A percentile compares a stretch with the other conserved stretches of the same genome.
Evolutionary conservation across 768 basidiomycete species (phyloP).

Genomic region (Mycena galopus): DNA sequence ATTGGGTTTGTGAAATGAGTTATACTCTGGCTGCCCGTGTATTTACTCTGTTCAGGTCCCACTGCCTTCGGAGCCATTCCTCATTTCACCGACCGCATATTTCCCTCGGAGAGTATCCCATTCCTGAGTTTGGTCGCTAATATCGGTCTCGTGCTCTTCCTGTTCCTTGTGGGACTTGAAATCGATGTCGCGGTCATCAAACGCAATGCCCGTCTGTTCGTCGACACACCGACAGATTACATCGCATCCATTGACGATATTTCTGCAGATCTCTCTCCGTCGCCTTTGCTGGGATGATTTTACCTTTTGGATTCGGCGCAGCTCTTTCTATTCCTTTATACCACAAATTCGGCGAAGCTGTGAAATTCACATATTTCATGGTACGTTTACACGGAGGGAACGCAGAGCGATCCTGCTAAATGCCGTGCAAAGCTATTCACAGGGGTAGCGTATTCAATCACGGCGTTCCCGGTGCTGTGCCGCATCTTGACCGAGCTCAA

Average conservation of each 20-base stretch:
- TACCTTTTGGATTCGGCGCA: slow-evolving; percentile 91
- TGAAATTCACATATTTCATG: slow-evolving; percentile 91
- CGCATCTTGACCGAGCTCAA: slow-evolving; percentile 93
- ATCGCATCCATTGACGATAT: not conserved
- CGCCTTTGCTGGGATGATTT: slow-evolving; percentile 83
- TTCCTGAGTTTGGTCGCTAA: slow-evolving; percentile 91
- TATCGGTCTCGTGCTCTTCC: slow-evolving; percentile 88
- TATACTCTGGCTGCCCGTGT: not conserved
- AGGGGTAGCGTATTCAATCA: slow-evolving; percentile 87
- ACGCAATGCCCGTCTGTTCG: slow-evolving; percentile 71
- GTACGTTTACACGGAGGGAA: slow-evolving; percentile 64
- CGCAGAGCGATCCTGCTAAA: not conserved
- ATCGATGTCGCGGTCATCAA: slow-evolving; percentile 86
- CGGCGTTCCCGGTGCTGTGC: slow-evolving; percentile 88
- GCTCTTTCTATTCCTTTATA: slow-evolving; percentile 77
- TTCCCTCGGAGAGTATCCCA: slow-evolving; percentile 77
- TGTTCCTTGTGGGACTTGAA: slow-evolving; percentile 92
- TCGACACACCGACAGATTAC: not conserved
- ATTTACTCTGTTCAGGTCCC: slow-evolving; percentile 50
- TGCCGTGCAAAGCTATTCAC: slow-evolving; percentile 57
- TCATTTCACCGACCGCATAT: slow-evolving; percentile 88
- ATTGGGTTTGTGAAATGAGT: slow-evolving; percentile 60
- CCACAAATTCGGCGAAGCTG: slow-evolving; percentile 72
- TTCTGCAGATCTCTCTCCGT: slow-evolving; percentile 64
- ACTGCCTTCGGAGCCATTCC: slow-evolving; percentile 83